These are phyloP conservation scores for Pseudocercospora musae DNA, from an alignment of 2,329 filamentous ascomycete genomes.

Conservation along the genomic window DNA sequence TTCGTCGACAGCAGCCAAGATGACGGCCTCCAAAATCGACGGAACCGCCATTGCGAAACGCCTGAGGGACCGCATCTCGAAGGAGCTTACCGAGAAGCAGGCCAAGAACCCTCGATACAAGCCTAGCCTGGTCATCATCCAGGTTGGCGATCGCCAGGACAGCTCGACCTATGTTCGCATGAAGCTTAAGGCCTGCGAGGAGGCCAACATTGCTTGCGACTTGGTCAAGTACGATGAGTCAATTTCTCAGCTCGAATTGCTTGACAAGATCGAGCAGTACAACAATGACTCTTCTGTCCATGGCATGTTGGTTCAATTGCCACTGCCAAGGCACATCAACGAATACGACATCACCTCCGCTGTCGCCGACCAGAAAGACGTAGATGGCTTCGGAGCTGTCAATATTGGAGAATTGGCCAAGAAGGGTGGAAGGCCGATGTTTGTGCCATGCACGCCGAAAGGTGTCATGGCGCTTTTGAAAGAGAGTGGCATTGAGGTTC, in stretches of 20 bases:
- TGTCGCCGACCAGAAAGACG: slow-evolving; percentile 91
- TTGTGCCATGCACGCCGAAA: slow-evolving; percentile 93
- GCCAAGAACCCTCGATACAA: slow-evolving; percentile 79
- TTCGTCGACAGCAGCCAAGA: slow-evolving; percentile 55
- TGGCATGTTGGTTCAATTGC: slow-evolving; percentile 90
- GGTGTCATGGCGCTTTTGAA: slow-evolving; percentile 91
- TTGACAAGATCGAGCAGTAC: slow-evolving; percentile 74
- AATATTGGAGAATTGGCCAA: slow-evolving; percentile 98
- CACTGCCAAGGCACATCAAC: slow-evolving; percentile 82
- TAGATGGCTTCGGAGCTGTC: slow-evolving; percentile 88
- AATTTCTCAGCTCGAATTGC: slow-evolving; percentile 78
- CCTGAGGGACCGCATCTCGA: slow-evolving; percentile 78
- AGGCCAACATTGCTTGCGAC: slow-evolving; percentile 89
- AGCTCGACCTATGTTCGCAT: slow-evolving; percentile 96
- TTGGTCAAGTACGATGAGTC: slow-evolving; percentile 78
- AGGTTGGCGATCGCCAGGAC: slow-evolving; percentile 92
- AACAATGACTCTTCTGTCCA: slow-evolving; percentile 86
- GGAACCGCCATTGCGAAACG: slow-evolving; percentile 90
- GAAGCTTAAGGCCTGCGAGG: slow-evolving; percentile 95
- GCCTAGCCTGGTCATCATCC: slow-evolving; percentile 89
- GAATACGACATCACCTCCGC: slow-evolving; percentile 88
- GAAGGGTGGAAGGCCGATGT: slow-evolving; percentile 82
- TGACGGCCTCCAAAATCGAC: slow-evolving; percentile 90
- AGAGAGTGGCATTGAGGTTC: slow-evolving; percentile 76
- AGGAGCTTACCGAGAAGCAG: slow-evolving; percentile 78